Conservation (phyloP, 495 filamentous ascomycete genomes). For the Delitschia confertaspora region DNA sequence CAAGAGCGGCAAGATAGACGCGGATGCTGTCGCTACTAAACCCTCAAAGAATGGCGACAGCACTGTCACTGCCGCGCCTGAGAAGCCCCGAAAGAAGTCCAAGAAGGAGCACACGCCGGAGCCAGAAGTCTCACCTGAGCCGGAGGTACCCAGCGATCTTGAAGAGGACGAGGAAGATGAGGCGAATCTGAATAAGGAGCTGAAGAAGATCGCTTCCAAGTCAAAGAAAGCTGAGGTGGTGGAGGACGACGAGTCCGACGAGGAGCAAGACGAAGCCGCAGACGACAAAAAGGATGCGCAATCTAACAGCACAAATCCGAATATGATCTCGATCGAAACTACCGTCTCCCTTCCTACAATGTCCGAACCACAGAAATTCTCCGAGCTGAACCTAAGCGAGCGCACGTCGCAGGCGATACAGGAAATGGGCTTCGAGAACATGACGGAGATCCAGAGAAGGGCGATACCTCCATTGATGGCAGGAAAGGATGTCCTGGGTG, state of each 20-base stretch:
- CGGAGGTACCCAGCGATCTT: neutral
- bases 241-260: slow-evolving; percentile 9
- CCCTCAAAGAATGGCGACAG: neutral
- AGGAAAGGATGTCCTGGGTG: slow-evolving; percentile 87
- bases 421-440: slow-evolving; percentile 84
- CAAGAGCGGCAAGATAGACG: slow-evolving; percentile 19
- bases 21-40: neutral
- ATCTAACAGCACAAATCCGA: no score
- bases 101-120: slow-evolving; percentile 28
- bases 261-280: slow-evolving; percentile 11
- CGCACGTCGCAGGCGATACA: slow-evolving; percentile 82
- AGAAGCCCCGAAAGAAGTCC: slow-evolving; percentile 30
- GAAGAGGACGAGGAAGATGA: slow-evolving; percentile 26
- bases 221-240: slow-evolving; percentile 6
- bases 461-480: slow-evolving; percentile 82
- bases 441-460: slow-evolving; percentile 91
- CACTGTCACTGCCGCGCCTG: slow-evolving; percentile 9
- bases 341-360: slow-evolving; percentile 50
- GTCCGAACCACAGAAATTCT: slow-evolving; percentile 53
- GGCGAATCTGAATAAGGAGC: slow-evolving; percentile 29
- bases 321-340: slow-evolving; percentile 45
- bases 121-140: slow-evolving; percentile 6
- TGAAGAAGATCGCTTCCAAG: slow-evolving; percentile 27
- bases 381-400: slow-evolving; percentile 74
- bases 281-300: slow-evolving; percentile 12